These are phyloP conservation scores for Chrysosporium keratinophilum DNA, from an alignment of 2,329 filamentous ascomycete species.

Conservation along the genomic window DNA sequence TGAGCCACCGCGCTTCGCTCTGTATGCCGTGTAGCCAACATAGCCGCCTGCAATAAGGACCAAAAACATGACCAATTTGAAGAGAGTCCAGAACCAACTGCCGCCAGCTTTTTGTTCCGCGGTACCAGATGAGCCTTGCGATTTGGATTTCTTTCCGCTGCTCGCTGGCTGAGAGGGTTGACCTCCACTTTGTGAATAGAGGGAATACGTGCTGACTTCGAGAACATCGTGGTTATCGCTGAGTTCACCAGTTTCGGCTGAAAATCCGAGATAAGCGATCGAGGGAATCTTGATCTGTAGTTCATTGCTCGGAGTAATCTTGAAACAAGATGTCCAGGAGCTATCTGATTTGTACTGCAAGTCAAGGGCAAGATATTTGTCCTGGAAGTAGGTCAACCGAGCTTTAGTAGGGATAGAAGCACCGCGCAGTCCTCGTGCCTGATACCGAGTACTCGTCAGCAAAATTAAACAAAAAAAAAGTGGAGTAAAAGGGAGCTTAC, in stretches of 20 bases:
- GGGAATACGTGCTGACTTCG: conserved; percentile 71
- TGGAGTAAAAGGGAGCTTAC: conserved; percentile 33
- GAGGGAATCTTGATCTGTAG: conserved; percentile 68
- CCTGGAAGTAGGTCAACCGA: conserved; percentile 89
- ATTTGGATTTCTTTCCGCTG: conserved; percentile 21
- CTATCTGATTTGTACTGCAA: conserved; percentile 87
- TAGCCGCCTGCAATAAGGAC: conserved; percentile 63
- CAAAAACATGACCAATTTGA: conserved; percentile 73
- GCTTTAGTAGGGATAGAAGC: conserved; percentile 71
- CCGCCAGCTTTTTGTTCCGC: conserved; percentile 28
- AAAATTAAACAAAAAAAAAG: not conserved
- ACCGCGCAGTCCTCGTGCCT: conserved; percentile 77
- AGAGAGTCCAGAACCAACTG: conserved; percentile 61
- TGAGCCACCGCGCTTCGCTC: conserved; percentile 45
- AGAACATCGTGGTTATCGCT: conserved; percentile 98
- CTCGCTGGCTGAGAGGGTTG: conserved; percentile 18
- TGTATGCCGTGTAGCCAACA: conserved; percentile 74
- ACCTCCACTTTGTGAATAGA: conserved; percentile 57
- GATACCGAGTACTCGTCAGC: not conserved
- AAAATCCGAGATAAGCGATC: conserved; percentile 55
- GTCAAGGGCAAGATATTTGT: conserved; percentile 81
- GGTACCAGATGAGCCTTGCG: conserved; percentile 18
- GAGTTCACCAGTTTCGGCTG: conserved; percentile 79
- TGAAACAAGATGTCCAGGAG: conserved; percentile 85
- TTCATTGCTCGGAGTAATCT: conserved; percentile 48